phyloP scores from a whole-genome alignment of 257 asterid genomes.

The Cruciata laevipes region DNA sequence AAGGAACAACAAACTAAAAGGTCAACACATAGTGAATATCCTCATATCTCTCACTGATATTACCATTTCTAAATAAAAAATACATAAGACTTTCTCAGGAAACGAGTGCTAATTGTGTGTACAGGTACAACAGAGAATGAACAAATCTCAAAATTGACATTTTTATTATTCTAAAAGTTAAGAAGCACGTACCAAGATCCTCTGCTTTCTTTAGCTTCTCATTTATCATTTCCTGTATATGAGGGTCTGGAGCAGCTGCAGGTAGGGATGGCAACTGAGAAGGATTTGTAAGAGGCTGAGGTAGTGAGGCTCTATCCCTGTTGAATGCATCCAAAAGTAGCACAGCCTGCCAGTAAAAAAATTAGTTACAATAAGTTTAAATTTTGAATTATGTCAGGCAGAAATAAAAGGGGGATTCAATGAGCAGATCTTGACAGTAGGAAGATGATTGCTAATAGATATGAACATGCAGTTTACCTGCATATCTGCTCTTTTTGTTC shows the following conservation, averaged over 20 bases:
- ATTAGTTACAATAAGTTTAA: too few species aligned
- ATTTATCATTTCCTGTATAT: constrained; percentile 84
- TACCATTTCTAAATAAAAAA: not conserved
- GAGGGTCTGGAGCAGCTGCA: constrained; percentile 80
- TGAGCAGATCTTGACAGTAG: not conserved
- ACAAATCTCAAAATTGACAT: not conserved
- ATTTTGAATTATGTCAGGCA: too few species aligned
- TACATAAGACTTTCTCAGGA: not conserved
- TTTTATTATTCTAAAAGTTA: too few species aligned
- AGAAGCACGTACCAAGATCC: constrained; percentile 63
- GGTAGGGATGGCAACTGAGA: constrained; percentile 54
- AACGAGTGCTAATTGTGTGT: too few species aligned
- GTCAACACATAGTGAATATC: not conserved
- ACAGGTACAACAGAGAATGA: not conserved
- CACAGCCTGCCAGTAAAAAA: constrained; percentile 54
- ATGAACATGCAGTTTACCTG: constrained; percentile 42
- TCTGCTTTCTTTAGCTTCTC: constrained; percentile 97
- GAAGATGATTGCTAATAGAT: not conserved
- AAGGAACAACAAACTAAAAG: too few species aligned
- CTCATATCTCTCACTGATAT: not conserved
- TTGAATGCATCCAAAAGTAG: constrained; percentile 98
- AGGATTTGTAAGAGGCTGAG: constrained; percentile 72
- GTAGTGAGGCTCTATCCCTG: constrained; percentile 91
- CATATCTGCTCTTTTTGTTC: constrained; percentile 86
- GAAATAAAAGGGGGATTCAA: not conserved